Evolutionary conservation across 257 asterid species (phyloP).

Genomic region (Nicotiana obtusifolia): DNA sequence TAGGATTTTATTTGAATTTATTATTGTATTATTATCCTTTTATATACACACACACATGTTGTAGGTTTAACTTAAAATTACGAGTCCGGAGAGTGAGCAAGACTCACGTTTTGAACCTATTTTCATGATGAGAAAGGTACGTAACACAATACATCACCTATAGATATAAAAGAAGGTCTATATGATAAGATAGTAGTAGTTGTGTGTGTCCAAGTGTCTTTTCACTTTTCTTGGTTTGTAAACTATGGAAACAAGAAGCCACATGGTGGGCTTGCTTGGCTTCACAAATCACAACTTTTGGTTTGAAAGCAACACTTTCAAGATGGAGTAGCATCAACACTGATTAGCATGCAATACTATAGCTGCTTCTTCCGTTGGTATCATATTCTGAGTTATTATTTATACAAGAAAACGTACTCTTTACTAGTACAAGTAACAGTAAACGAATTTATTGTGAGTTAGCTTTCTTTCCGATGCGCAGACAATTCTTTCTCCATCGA

Average conservation of each 20-base stretch:
- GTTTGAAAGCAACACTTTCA: slow-evolving; percentile 11
- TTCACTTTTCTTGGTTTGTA: slow-evolving; percentile 10
- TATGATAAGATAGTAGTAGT: not conserved
- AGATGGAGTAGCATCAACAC: not conserved
- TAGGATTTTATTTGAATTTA: too few species aligned
- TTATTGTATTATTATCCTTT: too few species aligned
- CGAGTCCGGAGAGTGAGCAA: too few species aligned
- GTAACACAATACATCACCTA: too few species aligned
- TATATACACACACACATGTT: too few species aligned
- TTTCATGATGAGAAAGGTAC: too few species aligned
- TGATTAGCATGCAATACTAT: not conserved
- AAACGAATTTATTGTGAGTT: not conserved
- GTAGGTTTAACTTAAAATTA: too few species aligned
- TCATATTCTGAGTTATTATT: not conserved
- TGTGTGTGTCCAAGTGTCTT: not conserved
- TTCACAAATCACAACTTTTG: slow-evolving; percentile 1
- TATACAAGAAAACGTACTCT: not conserved
- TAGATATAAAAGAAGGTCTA: too few species aligned
- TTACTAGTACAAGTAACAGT: not conserved
- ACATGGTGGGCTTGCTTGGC: slow-evolving; percentile 22
- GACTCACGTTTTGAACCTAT: too few species aligned
- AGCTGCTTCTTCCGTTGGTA: not conserved
- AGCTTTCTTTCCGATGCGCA: not conserved
- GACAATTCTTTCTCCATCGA: not conserved
- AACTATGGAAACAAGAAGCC: slow-evolving; percentile 9